Conservation (phyloP, 2,329 filamentous ascomycete species). For the Stachybotrys echinatus region DNA sequence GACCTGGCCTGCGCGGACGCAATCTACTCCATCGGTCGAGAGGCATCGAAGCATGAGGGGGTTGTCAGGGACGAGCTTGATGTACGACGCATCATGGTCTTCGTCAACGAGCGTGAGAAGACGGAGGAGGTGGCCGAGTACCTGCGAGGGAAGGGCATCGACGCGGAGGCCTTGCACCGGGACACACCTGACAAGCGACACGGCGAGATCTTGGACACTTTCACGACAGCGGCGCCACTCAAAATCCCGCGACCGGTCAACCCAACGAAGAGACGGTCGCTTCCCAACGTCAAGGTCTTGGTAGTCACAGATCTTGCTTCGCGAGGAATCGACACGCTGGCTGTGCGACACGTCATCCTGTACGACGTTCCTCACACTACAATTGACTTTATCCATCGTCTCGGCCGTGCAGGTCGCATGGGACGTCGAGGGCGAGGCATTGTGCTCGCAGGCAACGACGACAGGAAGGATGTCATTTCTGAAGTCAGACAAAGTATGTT, state of each 20-base stretch:
- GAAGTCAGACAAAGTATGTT: constrained; percentile 91
- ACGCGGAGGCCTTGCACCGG: constrained; percentile 77
- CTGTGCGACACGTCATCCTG: constrained; percentile 84
- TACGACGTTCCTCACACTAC: constrained; percentile 98
- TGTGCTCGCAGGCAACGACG: constrained; percentile 83
- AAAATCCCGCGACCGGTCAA: constrained; percentile 21
- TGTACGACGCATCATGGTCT: constrained; percentile 84
- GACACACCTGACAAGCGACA: constrained; percentile 77
- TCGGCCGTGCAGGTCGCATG: constrained; percentile 90
- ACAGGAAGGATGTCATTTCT: constrained; percentile 82
- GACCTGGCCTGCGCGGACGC: constrained; percentile 89
- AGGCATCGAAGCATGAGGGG: constrained; percentile 55
- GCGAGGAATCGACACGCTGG: constrained; percentile 87
- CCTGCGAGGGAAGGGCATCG: constrained; percentile 78
- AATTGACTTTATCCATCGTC: constrained; percentile 95
- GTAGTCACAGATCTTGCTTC: constrained; percentile 93
- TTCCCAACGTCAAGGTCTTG: constrained; percentile 81
- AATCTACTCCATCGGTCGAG: constrained; percentile 88
- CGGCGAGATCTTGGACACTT: constrained; percentile 69
- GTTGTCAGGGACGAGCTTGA: constrained; percentile 51
- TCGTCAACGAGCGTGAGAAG: constrained; percentile 93
- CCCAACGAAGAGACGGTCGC: constrained; percentile 37
- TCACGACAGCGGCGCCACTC: constrained; percentile 52
- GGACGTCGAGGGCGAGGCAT: constrained; percentile 83
- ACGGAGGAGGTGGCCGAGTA: constrained; percentile 76